phyloP scores from a whole-genome alignment of 768 basidiomycete genomes.

The Russula abietina region DNA sequence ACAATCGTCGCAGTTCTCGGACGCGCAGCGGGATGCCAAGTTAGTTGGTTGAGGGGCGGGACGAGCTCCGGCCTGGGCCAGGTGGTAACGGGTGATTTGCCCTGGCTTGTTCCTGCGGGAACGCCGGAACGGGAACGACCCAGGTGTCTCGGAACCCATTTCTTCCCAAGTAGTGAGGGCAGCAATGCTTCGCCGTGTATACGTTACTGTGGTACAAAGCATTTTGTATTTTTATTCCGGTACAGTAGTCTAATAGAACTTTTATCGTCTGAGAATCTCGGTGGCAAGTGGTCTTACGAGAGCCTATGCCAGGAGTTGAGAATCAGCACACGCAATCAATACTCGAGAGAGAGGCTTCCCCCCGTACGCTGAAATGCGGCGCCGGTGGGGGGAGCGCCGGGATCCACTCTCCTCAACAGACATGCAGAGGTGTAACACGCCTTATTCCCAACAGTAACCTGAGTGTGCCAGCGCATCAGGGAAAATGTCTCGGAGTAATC shows the following conservation, averaged over 20 bases:
- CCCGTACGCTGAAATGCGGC: background rate
- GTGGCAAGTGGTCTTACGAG: background rate
- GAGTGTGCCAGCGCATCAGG: background rate
- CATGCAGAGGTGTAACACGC: background rate
- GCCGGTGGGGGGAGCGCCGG: background rate
- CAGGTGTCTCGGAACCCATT: slow-evolving; percentile 12
- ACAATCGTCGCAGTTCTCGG: slow-evolving; percentile 42
- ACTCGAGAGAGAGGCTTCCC: background rate
- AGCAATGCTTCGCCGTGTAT: background rate
- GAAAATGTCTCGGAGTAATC: too few relatives aligned
- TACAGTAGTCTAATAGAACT: too few relatives aligned
- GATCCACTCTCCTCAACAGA: too few relatives aligned
- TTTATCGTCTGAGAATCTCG: too few relatives aligned
- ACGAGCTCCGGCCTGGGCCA: background rate
- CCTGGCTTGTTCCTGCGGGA: background rate
- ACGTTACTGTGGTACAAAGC: background rate
- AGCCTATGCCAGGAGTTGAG: background rate
- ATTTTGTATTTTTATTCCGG: too few relatives aligned
- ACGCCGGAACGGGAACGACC: slow-evolving; percentile 1
- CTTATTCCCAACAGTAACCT: background rate
- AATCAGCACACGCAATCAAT: background rate
- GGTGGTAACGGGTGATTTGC: background rate
- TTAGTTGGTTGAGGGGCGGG: slow-evolving; percentile 36
- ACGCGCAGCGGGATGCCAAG: slow-evolving; percentile 58
- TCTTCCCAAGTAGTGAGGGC: background rate